phyloP scores from a whole-genome alignment of 129 eudicot species.

The Flaveria brownii region DNA sequence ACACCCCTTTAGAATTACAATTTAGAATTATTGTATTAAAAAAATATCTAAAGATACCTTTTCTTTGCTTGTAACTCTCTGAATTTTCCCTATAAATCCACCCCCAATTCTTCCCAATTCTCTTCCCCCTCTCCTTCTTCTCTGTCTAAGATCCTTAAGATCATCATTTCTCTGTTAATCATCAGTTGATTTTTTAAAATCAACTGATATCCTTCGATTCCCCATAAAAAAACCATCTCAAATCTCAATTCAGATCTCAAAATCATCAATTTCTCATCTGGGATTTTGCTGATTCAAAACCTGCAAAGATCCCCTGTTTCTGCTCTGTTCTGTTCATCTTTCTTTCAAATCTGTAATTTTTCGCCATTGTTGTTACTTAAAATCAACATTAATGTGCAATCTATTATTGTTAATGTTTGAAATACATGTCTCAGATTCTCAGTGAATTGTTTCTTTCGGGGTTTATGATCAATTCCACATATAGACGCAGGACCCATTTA shows the following conservation, averaged over 20 bases:
- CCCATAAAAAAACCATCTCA: too few species aligned
- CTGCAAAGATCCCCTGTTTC: neutral
- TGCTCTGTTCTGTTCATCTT: neutral
- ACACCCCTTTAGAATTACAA: neutral
- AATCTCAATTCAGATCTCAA: neutral
- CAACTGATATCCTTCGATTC: too few species aligned
- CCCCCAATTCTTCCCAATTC: constrained; percentile 38
- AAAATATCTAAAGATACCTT: constrained; percentile 23
- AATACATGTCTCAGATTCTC: constrained; percentile 91
- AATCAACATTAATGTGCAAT: constrained; percentile 52
- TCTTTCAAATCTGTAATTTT: neutral
- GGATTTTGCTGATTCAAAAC: constrained; percentile 2
- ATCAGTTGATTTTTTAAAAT: neutral
- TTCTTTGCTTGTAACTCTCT: constrained; percentile 32
- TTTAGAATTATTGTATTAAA: constrained; percentile 15
- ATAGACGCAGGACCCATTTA: constrained; percentile 86
- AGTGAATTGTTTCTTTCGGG: constrained; percentile 83
- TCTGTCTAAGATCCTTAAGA: constrained; percentile 25
- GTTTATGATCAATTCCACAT: constrained; percentile 96
- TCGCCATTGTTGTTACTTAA: neutral
- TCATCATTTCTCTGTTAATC: constrained; percentile 18
- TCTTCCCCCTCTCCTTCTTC: constrained; percentile 51
- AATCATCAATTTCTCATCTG: constrained; percentile 17
- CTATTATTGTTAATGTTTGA: constrained; percentile 59
- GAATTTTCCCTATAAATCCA: constrained; percentile 57